These are phyloP conservation scores for Fusarium anguioides DNA, from an alignment of 2,329 filamentous ascomycete species.

Conservation along the genomic window DNA sequence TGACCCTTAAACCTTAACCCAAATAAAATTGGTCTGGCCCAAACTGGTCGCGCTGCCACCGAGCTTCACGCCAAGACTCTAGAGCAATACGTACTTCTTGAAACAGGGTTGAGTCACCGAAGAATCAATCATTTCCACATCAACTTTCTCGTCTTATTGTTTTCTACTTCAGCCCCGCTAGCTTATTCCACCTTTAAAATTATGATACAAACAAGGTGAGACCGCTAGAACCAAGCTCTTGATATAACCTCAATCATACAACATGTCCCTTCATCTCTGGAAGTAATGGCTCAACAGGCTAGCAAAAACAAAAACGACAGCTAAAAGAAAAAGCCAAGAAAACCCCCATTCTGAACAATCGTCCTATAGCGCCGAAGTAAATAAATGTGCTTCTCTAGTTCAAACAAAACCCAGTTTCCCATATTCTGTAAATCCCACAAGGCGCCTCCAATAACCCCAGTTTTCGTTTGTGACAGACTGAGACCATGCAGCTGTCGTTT, in stretches of 20 bases:
- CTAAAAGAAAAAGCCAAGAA: conserved; percentile 4
- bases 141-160: conserved; percentile 19
- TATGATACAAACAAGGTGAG: conserved; percentile 34
- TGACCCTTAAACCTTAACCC: background rate
- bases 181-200: conserved; percentile 11
- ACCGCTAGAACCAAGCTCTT: background rate
- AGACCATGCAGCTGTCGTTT: conserved; percentile 37
- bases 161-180: conserved; percentile 1
- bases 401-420: conserved; percentile 24
- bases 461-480: conserved; percentile 34
- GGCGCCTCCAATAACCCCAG: conserved; percentile 26
- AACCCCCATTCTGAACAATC: conserved; percentile 20
- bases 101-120: no score
- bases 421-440: conserved; percentile 20
- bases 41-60: background rate
- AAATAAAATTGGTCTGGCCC: background rate
- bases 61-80: background rate
- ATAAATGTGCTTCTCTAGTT: conserved; percentile 40
- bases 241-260: conserved; percentile 35
- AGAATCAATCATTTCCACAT: background rate
- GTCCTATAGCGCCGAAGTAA: conserved; percentile 35
- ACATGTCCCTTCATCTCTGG: conserved; percentile 17
- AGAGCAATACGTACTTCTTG: no score
- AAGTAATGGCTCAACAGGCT: conserved; percentile 17
- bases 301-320: conserved; percentile 4